Conservation (phyloP, 169 alveolate genomes). For the Plasmodium fragile region DNA sequence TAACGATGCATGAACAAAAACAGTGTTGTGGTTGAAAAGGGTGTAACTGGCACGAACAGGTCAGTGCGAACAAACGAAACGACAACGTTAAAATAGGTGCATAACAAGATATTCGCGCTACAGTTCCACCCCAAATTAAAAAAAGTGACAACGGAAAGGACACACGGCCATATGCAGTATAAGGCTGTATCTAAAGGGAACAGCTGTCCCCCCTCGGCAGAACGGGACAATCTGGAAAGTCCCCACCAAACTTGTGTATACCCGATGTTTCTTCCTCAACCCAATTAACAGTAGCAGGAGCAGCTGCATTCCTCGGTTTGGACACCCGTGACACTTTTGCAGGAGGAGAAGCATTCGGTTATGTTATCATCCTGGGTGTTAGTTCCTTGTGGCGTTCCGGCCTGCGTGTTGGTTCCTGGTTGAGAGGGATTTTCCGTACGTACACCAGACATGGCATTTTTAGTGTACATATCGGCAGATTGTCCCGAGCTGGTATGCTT, state of each 20-base stretch:
- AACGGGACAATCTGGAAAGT: neutral
- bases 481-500: constrained; percentile 16
- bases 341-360: constrained; percentile 61
- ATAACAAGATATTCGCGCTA: neutral
- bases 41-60: neutral
- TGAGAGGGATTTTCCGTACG: neutral
- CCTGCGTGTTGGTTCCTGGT: constrained; percentile 3
- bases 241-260: neutral
- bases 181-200: neutral
- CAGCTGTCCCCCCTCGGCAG: neutral
- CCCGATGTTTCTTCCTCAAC: neutral
- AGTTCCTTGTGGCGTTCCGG: constrained; percentile 7
- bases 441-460: neutral
- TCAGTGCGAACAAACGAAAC: neutral
- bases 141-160: neutral
- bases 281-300: constrained; percentile 61
- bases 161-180: neutral
- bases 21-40: neutral
- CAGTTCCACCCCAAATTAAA: neutral
- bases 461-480: neutral
- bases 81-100: neutral
- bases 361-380: constrained; percentile 11
- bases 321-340: constrained; percentile 65
- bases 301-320: constrained; percentile 74
- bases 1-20: neutral